Evolutionary conservation across 1,284 basidiomycete species (phyloP), one percentile per base, ranked within the genome.

Genomic region (Afroboletus lepidellus): DNA sequence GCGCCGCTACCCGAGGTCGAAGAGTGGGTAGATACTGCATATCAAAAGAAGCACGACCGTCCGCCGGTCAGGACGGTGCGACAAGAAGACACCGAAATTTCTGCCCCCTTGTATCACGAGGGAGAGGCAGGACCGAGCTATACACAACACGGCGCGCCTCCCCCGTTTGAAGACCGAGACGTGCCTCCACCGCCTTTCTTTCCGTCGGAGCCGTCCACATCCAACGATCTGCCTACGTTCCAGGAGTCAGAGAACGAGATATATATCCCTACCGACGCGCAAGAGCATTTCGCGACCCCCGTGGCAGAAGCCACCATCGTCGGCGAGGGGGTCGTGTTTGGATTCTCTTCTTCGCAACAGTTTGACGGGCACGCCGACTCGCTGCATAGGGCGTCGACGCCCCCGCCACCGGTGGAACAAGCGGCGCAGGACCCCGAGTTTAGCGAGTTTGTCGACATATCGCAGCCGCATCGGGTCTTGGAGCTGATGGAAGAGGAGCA

Each of bases 21-120:
- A 33, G 78, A 76, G 46, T 79, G 80, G 41, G 69, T 90, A 25
- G 87, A 87, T 57, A 77, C 76, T 18, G 87, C 85, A 8, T 92
- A 92, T 66, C 81, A 81, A 61, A 92, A 92, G 76, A 92, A 92
- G 64, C 89, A 92, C 60, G 90, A 92, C 61, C 77, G 78, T 8
- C 90, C 89, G 13, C 90, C 90, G 3, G 66, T 76, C 5, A 79
- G 75, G 60, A 92, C 89, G 0, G 78, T 84, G 32, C 74, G 89
- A 44, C 69, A 77, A 30, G 87, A 88, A 49, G 88, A 91, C 47
- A 55, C 57, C 6, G 89, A 91, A 30, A 63, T 69, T 30, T 74
- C 74, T 5, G 80, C 77, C 11, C 87, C 85, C 42, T 74, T 77
- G 60, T 87, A 87, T 64, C 79, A 82, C 30, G 79, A 79, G 57